These are phyloP conservation scores for Ogataea neopini DNA, from an alignment of 805 yeast species.

Conservation along the genomic window DNA sequence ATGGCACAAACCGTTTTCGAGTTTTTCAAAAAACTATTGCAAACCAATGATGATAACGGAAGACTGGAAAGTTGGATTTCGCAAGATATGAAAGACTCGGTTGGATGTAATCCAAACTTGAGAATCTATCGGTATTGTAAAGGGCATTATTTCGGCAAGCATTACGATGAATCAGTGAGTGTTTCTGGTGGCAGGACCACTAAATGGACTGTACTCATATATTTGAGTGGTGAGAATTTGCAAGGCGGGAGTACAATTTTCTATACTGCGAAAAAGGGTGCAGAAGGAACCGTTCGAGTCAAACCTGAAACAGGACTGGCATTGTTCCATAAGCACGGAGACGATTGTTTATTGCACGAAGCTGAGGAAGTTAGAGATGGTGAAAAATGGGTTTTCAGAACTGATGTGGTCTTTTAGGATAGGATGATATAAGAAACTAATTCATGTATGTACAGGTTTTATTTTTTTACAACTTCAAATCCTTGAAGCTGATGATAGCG, in stretches of 20 bases:
- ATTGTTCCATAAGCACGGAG: constrained; percentile 64
- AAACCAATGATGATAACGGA: constrained; percentile 32
- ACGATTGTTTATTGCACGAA: constrained; percentile 62
- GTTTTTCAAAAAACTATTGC: constrained; percentile 37
- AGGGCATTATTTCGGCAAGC: constrained; percentile 62
- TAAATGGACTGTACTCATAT: constrained; percentile 59
- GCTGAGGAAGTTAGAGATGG: constrained; percentile 53
- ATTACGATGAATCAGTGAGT: constrained; percentile 58
- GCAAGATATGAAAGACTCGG: constrained; percentile 39
- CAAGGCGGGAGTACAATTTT: constrained; percentile 63
- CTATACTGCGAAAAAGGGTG: constrained; percentile 30
- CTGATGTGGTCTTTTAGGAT: constrained; percentile 48
- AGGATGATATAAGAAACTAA: neutral
- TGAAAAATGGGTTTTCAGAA: constrained; percentile 62
- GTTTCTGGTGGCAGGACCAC: constrained; percentile 42
- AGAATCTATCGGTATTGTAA: constrained; percentile 54
- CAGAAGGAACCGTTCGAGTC: constrained; percentile 31
- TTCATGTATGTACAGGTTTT: constrained; percentile 12
- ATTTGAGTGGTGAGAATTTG: constrained; percentile 57
- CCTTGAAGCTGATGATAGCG: constrained; percentile 26
- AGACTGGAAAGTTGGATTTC: constrained; percentile 32
- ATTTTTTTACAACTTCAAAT: constrained; percentile 21
- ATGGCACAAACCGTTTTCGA: constrained; percentile 45
- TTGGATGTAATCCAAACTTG: constrained; percentile 55
- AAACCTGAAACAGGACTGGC: constrained; percentile 58